phyloP scores from a whole-genome alignment of 345 rosid genomes.

The Eucalyptus marginata region DNA sequence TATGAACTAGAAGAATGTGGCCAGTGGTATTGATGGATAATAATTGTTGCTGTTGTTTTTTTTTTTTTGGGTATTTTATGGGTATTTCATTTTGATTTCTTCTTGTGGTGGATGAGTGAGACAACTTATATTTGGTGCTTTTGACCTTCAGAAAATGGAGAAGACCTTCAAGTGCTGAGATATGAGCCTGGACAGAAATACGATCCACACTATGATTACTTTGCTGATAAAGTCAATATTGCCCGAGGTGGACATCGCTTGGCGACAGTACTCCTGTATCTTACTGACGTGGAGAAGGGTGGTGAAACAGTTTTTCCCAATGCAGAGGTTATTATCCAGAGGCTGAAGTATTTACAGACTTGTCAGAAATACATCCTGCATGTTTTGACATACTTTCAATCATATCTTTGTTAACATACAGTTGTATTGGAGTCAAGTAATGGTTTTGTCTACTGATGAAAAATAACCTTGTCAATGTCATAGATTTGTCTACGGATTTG shows the following conservation, averaged over 20 bases:
- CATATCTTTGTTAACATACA: background rate
- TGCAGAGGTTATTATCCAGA: constrained; percentile 55
- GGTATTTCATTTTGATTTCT: background rate
- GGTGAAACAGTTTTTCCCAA: constrained; percentile 93
- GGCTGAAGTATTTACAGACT: background rate
- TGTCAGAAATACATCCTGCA: background rate
- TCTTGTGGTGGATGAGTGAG: background rate
- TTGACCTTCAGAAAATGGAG: constrained; percentile 63
- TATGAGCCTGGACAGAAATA: constrained; percentile 91
- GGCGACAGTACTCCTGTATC: constrained; percentile 91
- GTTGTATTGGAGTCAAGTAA: background rate
- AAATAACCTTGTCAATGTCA: background rate
- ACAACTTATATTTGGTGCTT: background rate
- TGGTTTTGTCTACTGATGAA: background rate
- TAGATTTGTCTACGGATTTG: background rate
- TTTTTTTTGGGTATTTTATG: background rate
- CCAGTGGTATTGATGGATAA: background rate
- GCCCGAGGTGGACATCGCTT: constrained; percentile 92
- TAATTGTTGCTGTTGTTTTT: background rate
- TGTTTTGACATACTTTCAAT: background rate
- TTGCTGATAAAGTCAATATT: constrained; percentile 76
- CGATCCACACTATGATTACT: constrained; percentile 86
- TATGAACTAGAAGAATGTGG: background rate
- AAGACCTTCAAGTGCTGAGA: constrained; percentile 84
- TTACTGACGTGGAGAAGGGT: constrained; percentile 74